Conservation (phyloP, 2,329 filamentous ascomycete species). For the Chrysosporium keratinophilum region DNA sequence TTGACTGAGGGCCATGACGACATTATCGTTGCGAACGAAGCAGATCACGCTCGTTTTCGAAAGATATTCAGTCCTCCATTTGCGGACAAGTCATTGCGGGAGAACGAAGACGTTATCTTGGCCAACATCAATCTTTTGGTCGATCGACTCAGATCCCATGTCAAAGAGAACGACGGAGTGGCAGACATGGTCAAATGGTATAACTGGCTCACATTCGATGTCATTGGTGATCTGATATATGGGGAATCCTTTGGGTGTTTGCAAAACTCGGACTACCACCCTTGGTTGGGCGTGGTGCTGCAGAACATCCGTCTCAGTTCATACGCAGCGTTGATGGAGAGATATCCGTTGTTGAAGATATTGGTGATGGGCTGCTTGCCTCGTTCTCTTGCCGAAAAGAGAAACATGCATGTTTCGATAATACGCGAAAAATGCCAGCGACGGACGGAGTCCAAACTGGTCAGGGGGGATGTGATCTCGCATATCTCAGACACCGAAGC, state of each 20-base stretch:
- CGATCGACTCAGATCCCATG: not conserved
- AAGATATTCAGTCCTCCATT: conserved; percentile 28
- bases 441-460: not conserved
- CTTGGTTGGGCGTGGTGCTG: not conserved
- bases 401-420: conserved; percentile 1
- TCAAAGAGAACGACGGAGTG: conserved; percentile 1
- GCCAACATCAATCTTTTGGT: conserved; percentile 24
- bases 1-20: not conserved
- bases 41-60: conserved; percentile 26
- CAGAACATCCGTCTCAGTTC: conserved; percentile 12
- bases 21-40: conserved; percentile 23
- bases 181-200: conserved; percentile 28
- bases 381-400: too few species aligned
- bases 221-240: conserved; percentile 35
- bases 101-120: conserved; percentile 28
- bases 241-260: conserved; percentile 35
- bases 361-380: not conserved
- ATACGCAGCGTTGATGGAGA: conserved; percentile 18
- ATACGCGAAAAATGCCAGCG: conserved; percentile 2
- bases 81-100: conserved; percentile 26
- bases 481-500: not conserved
- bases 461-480: not conserved
- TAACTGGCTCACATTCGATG: conserved; percentile 30
- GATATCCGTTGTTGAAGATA: not conserved
- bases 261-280: conserved; percentile 19